A percentile compares a stretch with the other conserved stretches of the same genome.
Conservation (phyloP, 306 rosid genomes). For the Boehmeria nivea region DNA sequence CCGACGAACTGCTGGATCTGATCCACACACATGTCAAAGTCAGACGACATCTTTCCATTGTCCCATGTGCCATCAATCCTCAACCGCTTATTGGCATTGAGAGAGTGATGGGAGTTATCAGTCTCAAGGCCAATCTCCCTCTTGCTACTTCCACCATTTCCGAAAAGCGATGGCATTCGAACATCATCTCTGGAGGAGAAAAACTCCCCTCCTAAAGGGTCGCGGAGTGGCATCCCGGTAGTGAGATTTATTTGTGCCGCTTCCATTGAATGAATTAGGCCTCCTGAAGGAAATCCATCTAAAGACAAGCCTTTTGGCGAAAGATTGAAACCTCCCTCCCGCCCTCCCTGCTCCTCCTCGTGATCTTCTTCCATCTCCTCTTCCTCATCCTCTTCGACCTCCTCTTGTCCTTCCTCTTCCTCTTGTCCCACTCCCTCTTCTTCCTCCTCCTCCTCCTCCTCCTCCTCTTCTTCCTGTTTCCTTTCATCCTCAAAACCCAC, state of each 20-base stretch:
- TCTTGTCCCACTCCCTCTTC: slow-evolving; percentile 17
- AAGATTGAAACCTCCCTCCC: slow-evolving; percentile 50
- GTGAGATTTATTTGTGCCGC: slow-evolving; percentile 36
- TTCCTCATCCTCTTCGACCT: slow-evolving; percentile 26
- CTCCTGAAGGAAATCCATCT: slow-evolving; percentile 62
- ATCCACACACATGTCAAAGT: slow-evolving; percentile 53
- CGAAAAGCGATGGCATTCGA: slow-evolving; percentile 52
- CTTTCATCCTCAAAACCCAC: slow-evolving; percentile 29
- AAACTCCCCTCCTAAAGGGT: slow-evolving; percentile 49
- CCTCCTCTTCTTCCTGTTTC: neutral
- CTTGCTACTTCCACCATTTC: slow-evolving; percentile 54
- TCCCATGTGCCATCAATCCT: slow-evolving; percentile 62
- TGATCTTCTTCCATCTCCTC: slow-evolving; percentile 35
- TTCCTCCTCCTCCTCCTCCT: slow-evolving; percentile 27
- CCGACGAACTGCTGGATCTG: slow-evolving; percentile 55
- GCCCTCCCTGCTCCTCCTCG: slow-evolving; percentile 40
- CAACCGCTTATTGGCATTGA: slow-evolving; percentile 56
- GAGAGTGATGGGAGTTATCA: slow-evolving; percentile 44
- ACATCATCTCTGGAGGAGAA: slow-evolving; percentile 62
- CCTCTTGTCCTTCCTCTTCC: slow-evolving; percentile 22
- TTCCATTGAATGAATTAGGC: slow-evolving; percentile 55
- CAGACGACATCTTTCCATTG: slow-evolving; percentile 31
- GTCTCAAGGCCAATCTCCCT: slow-evolving; percentile 51
- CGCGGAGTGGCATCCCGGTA: slow-evolving; percentile 65
- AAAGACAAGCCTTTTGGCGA: slow-evolving; percentile 43